phyloP scores from a whole-genome alignment of 2,329 filamentous ascomycete species.

The Aspergillus niger region DNA sequence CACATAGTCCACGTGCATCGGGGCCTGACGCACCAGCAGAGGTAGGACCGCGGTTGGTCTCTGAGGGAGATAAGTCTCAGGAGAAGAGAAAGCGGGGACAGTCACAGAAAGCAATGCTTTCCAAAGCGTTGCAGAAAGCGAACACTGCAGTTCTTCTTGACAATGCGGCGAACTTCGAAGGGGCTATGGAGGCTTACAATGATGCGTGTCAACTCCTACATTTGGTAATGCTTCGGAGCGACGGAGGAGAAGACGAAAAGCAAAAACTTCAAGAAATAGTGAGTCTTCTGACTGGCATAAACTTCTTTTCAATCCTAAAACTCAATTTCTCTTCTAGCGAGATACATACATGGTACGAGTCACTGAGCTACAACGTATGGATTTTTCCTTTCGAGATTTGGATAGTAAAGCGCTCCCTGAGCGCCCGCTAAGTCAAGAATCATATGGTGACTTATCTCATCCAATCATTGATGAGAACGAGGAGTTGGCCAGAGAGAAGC shows the following conservation, averaged over 20 bases:
- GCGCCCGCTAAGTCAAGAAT: conserved; percentile 64
- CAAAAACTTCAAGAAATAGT: conserved; percentile 88
- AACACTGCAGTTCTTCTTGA: conserved; percentile 94
- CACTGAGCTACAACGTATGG: conserved; percentile 77
- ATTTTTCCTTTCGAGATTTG: conserved; percentile 48
- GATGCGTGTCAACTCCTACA: conserved; percentile 88
- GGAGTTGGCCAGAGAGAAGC: conserved; percentile 53
- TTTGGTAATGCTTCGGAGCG: conserved; percentile 82
- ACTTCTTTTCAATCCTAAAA: conserved; percentile 1
- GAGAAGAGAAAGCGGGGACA: conserved; percentile 50
- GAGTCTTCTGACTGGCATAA: conserved; percentile 46
- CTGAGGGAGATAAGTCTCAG: conserved; percentile 29
- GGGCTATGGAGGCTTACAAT: conserved; percentile 83
- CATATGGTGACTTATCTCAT: conserved; percentile 46
- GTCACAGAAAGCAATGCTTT: conserved; percentile 93
- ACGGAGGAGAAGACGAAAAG: conserved; percentile 79
- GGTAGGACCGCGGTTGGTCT: conserved; percentile 29
- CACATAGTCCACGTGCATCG: conserved; percentile 20
- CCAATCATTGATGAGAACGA: conserved; percentile 39
- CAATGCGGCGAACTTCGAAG: conserved; percentile 92
- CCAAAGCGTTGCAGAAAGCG: conserved; percentile 90
- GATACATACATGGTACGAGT: conserved; percentile 90
- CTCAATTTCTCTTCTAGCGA: conserved; percentile 56
- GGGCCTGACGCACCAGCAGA: conserved; percentile 25
- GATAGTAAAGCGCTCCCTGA: conserved; percentile 77